These are phyloP conservation scores for Amanita exitialis DNA, from an alignment of 768 basidiomycete species.

Conservation along the genomic window DNA sequence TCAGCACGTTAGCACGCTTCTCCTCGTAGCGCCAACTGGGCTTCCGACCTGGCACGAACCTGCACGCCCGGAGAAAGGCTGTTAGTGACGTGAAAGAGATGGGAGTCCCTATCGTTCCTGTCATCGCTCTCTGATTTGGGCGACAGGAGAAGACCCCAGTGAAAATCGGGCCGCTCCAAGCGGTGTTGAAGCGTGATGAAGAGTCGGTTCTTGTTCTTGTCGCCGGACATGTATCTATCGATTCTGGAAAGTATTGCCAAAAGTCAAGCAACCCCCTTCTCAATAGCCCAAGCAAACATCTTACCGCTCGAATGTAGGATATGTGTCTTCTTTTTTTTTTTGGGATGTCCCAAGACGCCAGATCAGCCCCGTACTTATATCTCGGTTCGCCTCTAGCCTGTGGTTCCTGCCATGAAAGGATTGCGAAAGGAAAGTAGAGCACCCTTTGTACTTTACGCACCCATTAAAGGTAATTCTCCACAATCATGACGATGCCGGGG, in stretches of 20 bases:
- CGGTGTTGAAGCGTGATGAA: constrained; percentile 8
- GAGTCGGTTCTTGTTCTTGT: constrained; percentile 7
- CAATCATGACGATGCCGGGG: background rate
- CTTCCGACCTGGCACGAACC: background rate
- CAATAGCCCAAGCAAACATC: background rate
- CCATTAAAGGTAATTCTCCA: background rate
- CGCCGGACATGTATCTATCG: background rate
- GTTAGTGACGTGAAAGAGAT: constrained; percentile 5
- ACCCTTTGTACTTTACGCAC: background rate
- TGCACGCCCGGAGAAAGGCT: background rate
- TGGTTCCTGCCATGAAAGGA: background rate
- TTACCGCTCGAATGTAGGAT: background rate
- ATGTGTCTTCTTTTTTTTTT: background rate
- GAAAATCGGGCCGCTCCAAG: background rate
- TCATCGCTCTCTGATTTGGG: constrained; percentile 4
- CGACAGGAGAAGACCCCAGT: constrained; percentile 6
- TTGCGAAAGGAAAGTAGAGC: background rate
- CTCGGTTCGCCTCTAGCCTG: too few relatives aligned
- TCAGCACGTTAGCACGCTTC: background rate
- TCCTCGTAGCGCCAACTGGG: constrained; percentile 6
- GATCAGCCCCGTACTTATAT: background rate
- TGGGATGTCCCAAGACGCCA: background rate
- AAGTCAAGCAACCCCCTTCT: background rate
- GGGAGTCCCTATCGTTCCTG: background rate
- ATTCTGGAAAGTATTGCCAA: background rate